A percentile compares a stretch with the other conserved stretches of the same genome.
Conservation (phyloP, 2,329 filamentous ascomycete species). For the Dissoconium aciculare region DNA sequence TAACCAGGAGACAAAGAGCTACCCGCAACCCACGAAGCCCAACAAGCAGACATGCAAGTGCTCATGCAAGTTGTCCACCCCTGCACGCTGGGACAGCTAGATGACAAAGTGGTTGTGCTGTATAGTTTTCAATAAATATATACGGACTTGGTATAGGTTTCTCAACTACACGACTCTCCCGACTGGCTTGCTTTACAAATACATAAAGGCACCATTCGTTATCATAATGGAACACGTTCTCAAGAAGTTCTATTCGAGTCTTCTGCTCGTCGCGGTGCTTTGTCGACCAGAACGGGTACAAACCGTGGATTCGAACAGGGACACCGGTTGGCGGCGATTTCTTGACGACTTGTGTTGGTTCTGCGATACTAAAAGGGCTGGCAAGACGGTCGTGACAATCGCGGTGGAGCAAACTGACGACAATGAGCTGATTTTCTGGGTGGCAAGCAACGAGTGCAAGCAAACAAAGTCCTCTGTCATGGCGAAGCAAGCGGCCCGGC, state of each 20-base stretch:
- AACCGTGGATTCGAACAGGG: not conserved
- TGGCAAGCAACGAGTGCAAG: not conserved
- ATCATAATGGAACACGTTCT: not conserved
- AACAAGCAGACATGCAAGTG: too few species aligned
- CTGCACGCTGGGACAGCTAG: not conserved
- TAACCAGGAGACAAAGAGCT: too few species aligned
- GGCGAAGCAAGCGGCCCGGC: not conserved
- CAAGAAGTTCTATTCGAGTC: constrained; percentile 1
- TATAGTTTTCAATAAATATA: not conserved
- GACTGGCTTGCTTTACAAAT: too few species aligned
- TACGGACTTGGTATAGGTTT: not conserved
- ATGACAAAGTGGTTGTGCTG: not conserved
- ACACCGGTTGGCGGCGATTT: not conserved
- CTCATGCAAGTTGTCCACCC: not conserved
- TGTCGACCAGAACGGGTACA: not conserved
- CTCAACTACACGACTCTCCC: too few species aligned
- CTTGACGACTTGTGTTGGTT: constrained; percentile 1
- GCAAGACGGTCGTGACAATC: constrained; percentile 1
- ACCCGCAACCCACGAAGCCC: too few species aligned
- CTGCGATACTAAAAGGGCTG: constrained; percentile 1
- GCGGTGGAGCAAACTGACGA: not conserved
- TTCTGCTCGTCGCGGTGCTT: not conserved
- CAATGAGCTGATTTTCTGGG: not conserved
- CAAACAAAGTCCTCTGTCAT: not conserved
- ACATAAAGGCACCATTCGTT: too few species aligned